Percentiles rank a stretch among this genome's conserved stretches.
Conservation (phyloP, 73 alveolate species). For the Halteria grandinella region DNA sequence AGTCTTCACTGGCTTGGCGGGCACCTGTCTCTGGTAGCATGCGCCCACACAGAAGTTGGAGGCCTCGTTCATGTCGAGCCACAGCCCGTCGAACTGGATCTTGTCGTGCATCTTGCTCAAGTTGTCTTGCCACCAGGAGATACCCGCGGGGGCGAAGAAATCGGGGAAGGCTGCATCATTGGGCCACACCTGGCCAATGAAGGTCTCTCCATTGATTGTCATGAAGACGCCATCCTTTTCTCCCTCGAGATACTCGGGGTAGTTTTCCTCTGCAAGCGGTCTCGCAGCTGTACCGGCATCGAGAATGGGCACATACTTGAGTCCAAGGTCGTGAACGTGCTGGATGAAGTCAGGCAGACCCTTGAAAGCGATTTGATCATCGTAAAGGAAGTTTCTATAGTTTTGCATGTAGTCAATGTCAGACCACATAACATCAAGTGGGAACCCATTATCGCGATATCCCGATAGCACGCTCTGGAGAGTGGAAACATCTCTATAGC, state of each 20-base stretch:
- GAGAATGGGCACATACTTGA: slow-evolving; percentile 88
- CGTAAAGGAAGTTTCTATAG: slow-evolving; percentile 84
- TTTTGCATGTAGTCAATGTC: slow-evolving; percentile 96
- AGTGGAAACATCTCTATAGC: slow-evolving; percentile 75
- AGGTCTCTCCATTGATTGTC: slow-evolving; percentile 78
- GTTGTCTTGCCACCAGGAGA: slow-evolving; percentile 75
- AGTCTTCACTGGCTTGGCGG: slow-evolving; percentile 40
- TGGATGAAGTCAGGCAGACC: slow-evolving; percentile 35
- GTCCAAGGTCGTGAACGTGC: slow-evolving; percentile 57
- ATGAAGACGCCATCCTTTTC: slow-evolving; percentile 73
- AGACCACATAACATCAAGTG: slow-evolving; percentile 95
- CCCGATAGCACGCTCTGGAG: slow-evolving; percentile 75
- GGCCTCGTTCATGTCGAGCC: slow-evolving; percentile 99
- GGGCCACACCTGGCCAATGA: slow-evolving; percentile 85
- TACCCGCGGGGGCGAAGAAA: slow-evolving; percentile 65
- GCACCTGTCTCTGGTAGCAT: slow-evolving; percentile 60
- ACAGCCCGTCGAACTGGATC: slow-evolving; percentile 91
- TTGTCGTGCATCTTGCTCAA: slow-evolving; percentile 68
- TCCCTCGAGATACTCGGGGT: slow-evolving; percentile 73
- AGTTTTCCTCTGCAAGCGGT: slow-evolving; percentile 69
- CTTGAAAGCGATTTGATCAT: slow-evolving; percentile 40
- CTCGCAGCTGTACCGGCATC: slow-evolving; percentile 89
- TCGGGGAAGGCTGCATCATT: slow-evolving; percentile 85
- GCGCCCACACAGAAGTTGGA: slow-evolving; percentile 86
- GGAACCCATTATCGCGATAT: slow-evolving; percentile 78